These are phyloP conservation scores for Neurospora sp. DNA, from an alignment of 495 filamentous ascomycete genomes.

Conservation along the genomic window DNA sequence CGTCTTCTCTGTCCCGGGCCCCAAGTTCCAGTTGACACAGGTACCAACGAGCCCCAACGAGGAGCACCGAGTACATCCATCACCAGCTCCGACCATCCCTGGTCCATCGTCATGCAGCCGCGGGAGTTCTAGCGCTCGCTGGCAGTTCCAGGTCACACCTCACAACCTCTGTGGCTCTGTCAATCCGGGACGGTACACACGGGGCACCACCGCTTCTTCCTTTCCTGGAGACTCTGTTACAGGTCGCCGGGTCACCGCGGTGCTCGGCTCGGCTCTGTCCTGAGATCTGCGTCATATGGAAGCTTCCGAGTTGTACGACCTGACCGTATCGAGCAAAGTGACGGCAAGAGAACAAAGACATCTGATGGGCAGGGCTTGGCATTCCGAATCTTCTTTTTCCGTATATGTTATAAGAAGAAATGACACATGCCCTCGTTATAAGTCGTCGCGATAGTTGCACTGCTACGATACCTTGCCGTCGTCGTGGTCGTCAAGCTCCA, in stretches of 20 bases:
- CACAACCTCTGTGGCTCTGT: background rate
- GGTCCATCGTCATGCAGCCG: background rate
- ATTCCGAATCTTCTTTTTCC: background rate
- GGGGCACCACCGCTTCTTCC: background rate
- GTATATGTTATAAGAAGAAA: background rate
- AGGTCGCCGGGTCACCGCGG: background rate
- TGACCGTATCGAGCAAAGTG: background rate
- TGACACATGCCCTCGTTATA: background rate
- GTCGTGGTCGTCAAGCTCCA: background rate
- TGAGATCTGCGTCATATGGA: background rate
- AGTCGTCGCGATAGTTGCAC: background rate
- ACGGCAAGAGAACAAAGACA: background rate
- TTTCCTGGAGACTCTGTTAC: background rate
- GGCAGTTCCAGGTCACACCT: background rate
- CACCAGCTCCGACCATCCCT: conserved; percentile 2
- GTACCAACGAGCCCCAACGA: background rate
- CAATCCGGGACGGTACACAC: background rate
- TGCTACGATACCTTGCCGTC: background rate
- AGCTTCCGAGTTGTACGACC: background rate
- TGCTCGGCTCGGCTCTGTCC: background rate
- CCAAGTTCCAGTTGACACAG: background rate
- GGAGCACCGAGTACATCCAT: background rate
- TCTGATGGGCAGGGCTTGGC: background rate
- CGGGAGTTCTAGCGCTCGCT: background rate
- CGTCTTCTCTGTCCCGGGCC: background rate